Base-by-base conservation (phyloP, 2,329 filamentous ascomycete species). In the Exophiala oligosperma region DNA sequence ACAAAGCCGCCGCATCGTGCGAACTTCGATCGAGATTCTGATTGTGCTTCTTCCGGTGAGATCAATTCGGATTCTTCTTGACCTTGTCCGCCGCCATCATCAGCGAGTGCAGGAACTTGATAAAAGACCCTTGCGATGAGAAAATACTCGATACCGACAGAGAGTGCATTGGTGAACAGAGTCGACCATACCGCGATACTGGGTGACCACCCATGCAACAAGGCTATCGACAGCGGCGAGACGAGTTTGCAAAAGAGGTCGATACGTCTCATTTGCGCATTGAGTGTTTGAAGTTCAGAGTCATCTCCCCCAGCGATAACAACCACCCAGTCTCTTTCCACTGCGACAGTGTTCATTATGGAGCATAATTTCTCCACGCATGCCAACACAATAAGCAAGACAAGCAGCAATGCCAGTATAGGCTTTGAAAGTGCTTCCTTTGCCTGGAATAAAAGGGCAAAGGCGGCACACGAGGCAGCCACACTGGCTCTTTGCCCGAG, bases 301-400 rank as follows among this genome's bases (percentile, higher is more conserved):
- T 60, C 49, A 40, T 58, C 37, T 5, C 60, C 50, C 17, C 26
- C 49, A 41, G 57, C 48, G 41, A 49, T 57, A 8, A 51, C 56
- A 56, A 71, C 50, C 62, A 77, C 73, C 88, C 88, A 91, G 65
- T 92, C 89, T 66, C 85, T 77, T 70, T 91, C 89, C 0, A 92
- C 80, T 0, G 88, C 78, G 0, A 91, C 82, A 0, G 83, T 77
- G 68, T 91, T 91, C 69, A 84, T 79, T 4, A 86, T 78, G 1
- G 85, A 79, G 12, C 77, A 79, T 7, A 90, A 71, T 69, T 91
- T 92, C 72, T 92, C 89, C 1, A 87, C 67, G 56, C 87, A 89
- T 0, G 86, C 86, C 46, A 90, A 72, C 0, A 83, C 17, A 0
- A 81, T 77, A n/a, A 63, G 58, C 78, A 69, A 2, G 78, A 50